Base-by-base conservation (phyloP, 1,284 basidiomycete species). In the Exsudoporus floridanus region DNA sequence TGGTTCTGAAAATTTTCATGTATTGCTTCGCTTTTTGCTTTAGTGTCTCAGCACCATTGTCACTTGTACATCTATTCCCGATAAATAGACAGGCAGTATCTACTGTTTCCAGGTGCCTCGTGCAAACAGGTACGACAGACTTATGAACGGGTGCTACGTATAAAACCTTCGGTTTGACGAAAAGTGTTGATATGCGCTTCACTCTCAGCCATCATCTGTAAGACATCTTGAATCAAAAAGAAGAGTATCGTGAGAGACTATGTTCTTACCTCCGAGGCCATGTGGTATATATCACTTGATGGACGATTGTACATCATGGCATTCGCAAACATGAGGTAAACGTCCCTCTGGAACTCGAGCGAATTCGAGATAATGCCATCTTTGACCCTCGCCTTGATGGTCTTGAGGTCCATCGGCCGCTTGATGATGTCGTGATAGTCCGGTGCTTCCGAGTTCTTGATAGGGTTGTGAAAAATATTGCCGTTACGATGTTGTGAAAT, bases 261-360 rank as follows among this genome's bases (percentile, higher is more conserved):
- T 10, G 41, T 34, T 63, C 83, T 72, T 54, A 89, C 90, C 76
- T 94, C 91, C 66, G 90, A 84, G n/a, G 94, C 90, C 88, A 96
- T 92, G 47, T 79, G 78, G 62, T 88, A 84, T 12, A 96, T 88
- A 66, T 92, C 89, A 21, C 86, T 88, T 5, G 84, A 86, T 2
- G 88, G 88, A 38, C 86, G 78, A 60, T 98, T 98, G 70, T 93
- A 98, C 88, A 97, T 92, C 80, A 94, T 88, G 13, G 94, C 92
- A 65, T 98, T 98, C 33, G 93, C 91, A 70, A 96, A 95, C 87
- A 98, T 93, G 53, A 97, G 76, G 64, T 85, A 88, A 7, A 96
- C 83, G 62, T 97, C 94, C 55, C 92, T 78, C 69, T 94, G 89
- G 64, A 90, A 94, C 68, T 97, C 93, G 36, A 86, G 78, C 3